phyloP scores from a whole-genome alignment of 2,329 filamentous ascomycete species.

The Monosporascus sp. region DNA sequence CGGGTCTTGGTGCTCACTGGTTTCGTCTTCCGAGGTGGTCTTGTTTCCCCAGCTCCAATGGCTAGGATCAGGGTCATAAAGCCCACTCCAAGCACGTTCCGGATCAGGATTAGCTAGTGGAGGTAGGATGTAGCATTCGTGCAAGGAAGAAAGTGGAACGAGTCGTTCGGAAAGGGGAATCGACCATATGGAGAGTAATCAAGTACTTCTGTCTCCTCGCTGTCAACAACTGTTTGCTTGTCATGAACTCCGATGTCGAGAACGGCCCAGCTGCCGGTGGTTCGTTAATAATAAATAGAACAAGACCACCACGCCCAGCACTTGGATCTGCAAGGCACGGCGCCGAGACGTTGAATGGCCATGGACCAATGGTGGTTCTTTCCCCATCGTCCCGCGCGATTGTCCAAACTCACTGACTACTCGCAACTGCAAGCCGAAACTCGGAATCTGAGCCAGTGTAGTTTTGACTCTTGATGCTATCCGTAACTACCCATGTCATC shows the following conservation, averaged over 20 bases:
- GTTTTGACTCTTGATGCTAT: no score
- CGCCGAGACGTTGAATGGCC: not conserved
- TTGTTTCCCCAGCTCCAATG: constrained; percentile 42
- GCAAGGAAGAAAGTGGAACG: constrained; percentile 44
- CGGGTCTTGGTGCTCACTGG: constrained; percentile 18
- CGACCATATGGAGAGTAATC: constrained; percentile 25
- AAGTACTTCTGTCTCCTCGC: not conserved
- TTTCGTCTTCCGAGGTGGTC: not conserved
- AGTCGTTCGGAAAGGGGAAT: constrained; percentile 38
- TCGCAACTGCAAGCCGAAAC: no score
- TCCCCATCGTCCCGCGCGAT: not conserved
- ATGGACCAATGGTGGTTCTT: not conserved
- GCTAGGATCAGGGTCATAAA: constrained; percentile 38
- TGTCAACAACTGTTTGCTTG: not conserved
- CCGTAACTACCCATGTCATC: no score
- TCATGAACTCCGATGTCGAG: not conserved
- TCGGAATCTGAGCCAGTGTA: no score
- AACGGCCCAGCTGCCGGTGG: no score
- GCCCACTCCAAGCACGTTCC: constrained; percentile 32
- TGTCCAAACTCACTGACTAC: not conserved
- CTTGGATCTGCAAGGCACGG: not conserved
- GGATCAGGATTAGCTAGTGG: constrained; percentile 34
- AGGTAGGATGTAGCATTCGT: constrained; percentile 37
- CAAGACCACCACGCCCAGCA: not conserved
- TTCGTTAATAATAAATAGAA: not conserved